Base-by-base conservation (phyloP, 108 stramenopile genomes). In the Epipyxis sp. region DNA sequence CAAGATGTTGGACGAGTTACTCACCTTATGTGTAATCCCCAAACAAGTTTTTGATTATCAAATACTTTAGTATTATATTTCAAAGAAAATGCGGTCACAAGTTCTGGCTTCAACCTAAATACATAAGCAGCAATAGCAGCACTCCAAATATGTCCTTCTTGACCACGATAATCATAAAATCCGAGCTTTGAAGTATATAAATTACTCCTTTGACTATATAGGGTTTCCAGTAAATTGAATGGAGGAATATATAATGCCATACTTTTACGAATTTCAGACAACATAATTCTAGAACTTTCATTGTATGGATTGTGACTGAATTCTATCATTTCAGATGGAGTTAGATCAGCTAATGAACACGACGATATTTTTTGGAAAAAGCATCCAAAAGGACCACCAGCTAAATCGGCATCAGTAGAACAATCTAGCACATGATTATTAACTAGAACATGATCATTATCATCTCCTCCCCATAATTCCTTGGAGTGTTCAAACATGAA, bases 321-420 rank as follows among this genome's bases (percentile, higher is more conserved):
- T 16, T 29, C 35, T 32, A 65, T 6, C 35, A 65, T 29, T 35
- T 65, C 71, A 20, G 6, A 27, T 13, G 71, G 71, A 74, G 71
- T 30, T 43, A 37, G 6, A 74, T 74, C 71, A 27, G 37, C 71
- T 29, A 74, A 37, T 74, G 71, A 74, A 39, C 71, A 74, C 13
- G 71, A 43, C 16, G 71, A 35, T n/a, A 74, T 3, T 30, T 37
- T 16, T 25, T 74, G n/a, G 25, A 74, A 74, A 32, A 74, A 74
- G 25, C 71, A 74, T 25, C 71, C 71, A 10, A 54, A 6, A 13
- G 50, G 50, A 40, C 65, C 65, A 6, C 65, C 65, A 13, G 61
- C 61, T 25, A 37, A 65, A 6, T 16, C 30, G 34, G 20, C 61
- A 65, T 65, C 61, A 32, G 20, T 16, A 6, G 34, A 6, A 25